These are phyloP conservation scores for Lepidopterella palustris DNA, from an alignment of 495 filamentous ascomycete species.

Conservation along the genomic window DNA sequence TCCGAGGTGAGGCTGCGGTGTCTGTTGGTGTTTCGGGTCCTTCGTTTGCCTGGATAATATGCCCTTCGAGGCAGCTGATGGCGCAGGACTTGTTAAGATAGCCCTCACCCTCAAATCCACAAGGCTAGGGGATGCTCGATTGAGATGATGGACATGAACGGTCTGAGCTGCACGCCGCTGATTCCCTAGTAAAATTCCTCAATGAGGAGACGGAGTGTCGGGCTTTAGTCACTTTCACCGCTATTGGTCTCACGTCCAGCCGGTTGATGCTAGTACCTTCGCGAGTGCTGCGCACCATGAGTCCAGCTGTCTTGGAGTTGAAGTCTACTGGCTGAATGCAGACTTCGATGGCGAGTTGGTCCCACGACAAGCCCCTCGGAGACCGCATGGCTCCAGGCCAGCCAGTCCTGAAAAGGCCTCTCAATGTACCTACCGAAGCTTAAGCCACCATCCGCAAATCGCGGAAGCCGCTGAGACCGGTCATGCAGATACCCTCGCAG, in stretches of 20 bases:
- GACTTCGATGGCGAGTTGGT: not conserved
- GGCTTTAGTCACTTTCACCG: not conserved
- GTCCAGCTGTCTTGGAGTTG: conserved; percentile 5
- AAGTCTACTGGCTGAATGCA: conserved; percentile 2
- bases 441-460: conserved; percentile 21
- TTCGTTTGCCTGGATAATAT: not conserved
- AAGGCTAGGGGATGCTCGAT: not conserved
- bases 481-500: not conserved
- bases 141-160: not conserved
- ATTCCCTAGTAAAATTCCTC: not conserved
- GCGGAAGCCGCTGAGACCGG: conserved; percentile 21
- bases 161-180: not conserved
- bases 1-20: not conserved
- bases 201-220: not conserved
- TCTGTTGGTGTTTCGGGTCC: not conserved
- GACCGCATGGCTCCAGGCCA: not conserved
- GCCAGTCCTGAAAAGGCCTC: conserved; percentile 22
- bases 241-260: not conserved
- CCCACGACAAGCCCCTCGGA: not conserved
- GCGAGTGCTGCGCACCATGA: not conserved
- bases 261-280: not conserved
- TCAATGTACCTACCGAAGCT: not conserved
- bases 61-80: not conserved
- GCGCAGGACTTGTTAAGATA: not conserved
- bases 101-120: not conserved